These are phyloP conservation scores for Debaryomycetaceae sp. DNA, from an alignment of 1,139 yeast species.

Conservation along the genomic window DNA sequence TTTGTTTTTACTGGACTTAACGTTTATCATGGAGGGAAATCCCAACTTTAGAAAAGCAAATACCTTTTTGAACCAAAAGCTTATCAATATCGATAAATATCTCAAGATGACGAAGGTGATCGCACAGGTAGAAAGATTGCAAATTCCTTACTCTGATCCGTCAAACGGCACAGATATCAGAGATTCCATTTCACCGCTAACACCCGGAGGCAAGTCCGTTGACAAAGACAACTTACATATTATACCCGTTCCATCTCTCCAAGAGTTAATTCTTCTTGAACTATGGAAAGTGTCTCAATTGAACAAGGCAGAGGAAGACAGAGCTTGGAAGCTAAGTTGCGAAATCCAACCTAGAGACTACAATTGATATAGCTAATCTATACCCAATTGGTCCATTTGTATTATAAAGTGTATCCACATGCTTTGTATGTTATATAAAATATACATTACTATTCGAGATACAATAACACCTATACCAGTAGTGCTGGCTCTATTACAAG, in stretches of 20 bases:
- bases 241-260: constrained; percentile 45
- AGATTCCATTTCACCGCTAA: constrained; percentile 17
- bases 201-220: constrained; percentile 9
- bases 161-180: constrained; percentile 12
- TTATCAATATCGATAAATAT: constrained; percentile 82
- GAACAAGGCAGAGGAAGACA: constrained; percentile 57
- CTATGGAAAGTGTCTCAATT: constrained; percentile 67
- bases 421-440: background rate
- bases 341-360: constrained; percentile 43
- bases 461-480: too few species aligned
- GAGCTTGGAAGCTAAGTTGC: constrained; percentile 73
- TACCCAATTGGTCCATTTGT: background rate
- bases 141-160: constrained; percentile 49
- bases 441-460: too few species aligned
- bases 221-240: constrained; percentile 30
- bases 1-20: constrained; percentile 78
- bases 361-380: background rate
- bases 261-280: constrained; percentile 65
- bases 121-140: constrained; percentile 76
- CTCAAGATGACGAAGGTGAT: constrained; percentile 69
- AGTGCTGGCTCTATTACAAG: too few species aligned
- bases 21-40: constrained; percentile 87
- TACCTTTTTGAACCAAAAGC: constrained; percentile 54
- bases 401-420: background rate
- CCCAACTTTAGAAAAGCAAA: constrained; percentile 62